Conservation (phyloP, 2,329 filamentous ascomycete genomes). For the Diaporthe sp. region DNA sequence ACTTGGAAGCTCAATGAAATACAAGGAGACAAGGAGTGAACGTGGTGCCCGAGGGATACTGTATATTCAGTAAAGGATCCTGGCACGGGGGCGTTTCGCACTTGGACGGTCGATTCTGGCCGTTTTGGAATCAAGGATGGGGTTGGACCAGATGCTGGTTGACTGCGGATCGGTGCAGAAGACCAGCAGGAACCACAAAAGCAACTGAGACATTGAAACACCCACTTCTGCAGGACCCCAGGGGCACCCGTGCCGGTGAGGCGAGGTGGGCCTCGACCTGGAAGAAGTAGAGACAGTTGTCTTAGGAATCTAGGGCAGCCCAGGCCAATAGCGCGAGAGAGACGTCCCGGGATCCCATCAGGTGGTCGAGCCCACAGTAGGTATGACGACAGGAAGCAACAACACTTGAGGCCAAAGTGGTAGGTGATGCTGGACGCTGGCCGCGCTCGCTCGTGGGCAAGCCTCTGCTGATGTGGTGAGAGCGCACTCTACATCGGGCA, state of each 20-base stretch:
- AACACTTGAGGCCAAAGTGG: background rate
- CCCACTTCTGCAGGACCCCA: slow-evolving; percentile 37
- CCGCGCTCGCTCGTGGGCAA: background rate
- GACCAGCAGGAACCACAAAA: slow-evolving; percentile 33
- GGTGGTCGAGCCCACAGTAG: slow-evolving; percentile 9
- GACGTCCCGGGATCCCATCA: slow-evolving; percentile 23
- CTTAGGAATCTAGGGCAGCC: slow-evolving; percentile 4
- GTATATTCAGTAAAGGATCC: background rate
- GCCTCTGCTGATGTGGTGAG: background rate
- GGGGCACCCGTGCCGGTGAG: slow-evolving; percentile 23
- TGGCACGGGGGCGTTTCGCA: background rate
- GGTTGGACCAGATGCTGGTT: slow-evolving; percentile 5
- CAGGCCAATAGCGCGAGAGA: slow-evolving; percentile 14
- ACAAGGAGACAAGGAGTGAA: background rate
- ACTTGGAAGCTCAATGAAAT: background rate
- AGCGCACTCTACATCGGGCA: background rate
- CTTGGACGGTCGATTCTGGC: slow-evolving; percentile 10
- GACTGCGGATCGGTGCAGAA: slow-evolving; percentile 27
- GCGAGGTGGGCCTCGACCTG: slow-evolving; percentile 24
- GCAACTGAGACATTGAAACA: slow-evolving; percentile 37
- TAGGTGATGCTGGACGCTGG: background rate
- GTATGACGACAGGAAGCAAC: slow-evolving; percentile 29
- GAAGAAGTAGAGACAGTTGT: slow-evolving; percentile 30
- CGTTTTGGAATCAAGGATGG: slow-evolving; percentile 14
- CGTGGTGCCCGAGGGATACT: background rate